Evolutionary conservation across 164 flowering plant genomes (phyloP).

Genomic region (Aristolochia californica): DNA sequence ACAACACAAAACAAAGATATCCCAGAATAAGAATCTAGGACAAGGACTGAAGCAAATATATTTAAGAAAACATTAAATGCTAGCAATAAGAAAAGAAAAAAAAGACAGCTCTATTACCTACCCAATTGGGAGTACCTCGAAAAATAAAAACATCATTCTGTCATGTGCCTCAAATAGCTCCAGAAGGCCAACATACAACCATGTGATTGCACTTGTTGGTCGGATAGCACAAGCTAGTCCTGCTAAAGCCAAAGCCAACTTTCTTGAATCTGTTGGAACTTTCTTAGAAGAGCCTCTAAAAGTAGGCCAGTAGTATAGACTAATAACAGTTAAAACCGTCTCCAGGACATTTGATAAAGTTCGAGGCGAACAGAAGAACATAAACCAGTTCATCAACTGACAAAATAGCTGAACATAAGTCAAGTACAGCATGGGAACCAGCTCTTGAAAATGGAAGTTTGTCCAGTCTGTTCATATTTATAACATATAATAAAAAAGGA

Average conservation of each 20-base stretch:
- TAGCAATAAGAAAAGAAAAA: no score
- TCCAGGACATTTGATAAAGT: constrained; percentile 88
- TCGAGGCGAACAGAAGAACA: constrained; percentile 75
- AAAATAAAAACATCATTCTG: constrained; percentile 41
- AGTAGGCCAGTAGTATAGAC: constrained; percentile 81
- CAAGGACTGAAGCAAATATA: background rate
- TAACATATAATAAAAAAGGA: no score
- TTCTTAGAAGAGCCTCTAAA: constrained; percentile 32
- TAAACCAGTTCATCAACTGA: constrained; percentile 82
- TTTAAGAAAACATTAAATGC: no score
- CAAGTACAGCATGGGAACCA: constrained; percentile 10
- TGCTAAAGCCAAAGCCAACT: constrained; percentile 59
- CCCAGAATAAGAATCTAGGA: background rate
- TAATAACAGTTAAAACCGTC: constrained; percentile 65
- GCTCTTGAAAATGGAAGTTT: background rate
- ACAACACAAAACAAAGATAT: background rate
- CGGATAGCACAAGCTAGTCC: constrained; percentile 88
- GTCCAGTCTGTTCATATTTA: no score
- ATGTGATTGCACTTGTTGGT: constrained; percentile 85
- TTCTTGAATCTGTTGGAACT: constrained; percentile 38
- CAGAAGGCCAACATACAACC: constrained; percentile 79
- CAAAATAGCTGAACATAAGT: constrained; percentile 52
- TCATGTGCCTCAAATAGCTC: constrained; percentile 47
- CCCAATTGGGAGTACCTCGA: constrained; percentile 76
- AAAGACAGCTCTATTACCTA: constrained; percentile 21